phyloP scores from a whole-genome alignment of 2,329 filamentous ascomycete genomes.

The Penicillium sp. region DNA sequence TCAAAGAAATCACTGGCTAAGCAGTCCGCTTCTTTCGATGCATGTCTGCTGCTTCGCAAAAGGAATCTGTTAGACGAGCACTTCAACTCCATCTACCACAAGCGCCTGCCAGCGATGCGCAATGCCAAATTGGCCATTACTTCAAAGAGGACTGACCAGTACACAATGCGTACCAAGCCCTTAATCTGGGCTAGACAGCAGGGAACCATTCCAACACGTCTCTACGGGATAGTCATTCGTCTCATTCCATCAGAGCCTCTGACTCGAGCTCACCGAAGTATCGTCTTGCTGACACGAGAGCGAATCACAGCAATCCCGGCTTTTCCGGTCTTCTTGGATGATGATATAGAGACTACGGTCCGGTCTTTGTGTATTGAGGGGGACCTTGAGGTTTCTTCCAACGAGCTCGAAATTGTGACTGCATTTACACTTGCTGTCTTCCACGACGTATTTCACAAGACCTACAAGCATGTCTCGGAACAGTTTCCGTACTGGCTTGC shows the following conservation, averaged over 20 bases:
- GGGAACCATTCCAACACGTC: slow-evolving; percentile 47
- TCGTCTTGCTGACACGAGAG: slow-evolving; percentile 70
- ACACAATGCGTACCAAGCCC: slow-evolving; percentile 78
- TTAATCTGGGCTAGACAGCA: slow-evolving; percentile 62
- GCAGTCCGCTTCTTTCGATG: slow-evolving; percentile 83
- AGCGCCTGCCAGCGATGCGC: slow-evolving; percentile 74
- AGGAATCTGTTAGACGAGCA: slow-evolving; percentile 69
- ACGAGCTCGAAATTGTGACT: slow-evolving; percentile 58
- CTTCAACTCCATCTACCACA: slow-evolving; percentile 71
- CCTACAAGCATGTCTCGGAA: slow-evolving; percentile 62
- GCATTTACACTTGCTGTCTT: slow-evolving; percentile 75
- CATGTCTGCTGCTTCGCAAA: slow-evolving; percentile 68
- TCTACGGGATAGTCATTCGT: slow-evolving; percentile 64
- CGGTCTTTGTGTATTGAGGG: slow-evolving; percentile 48
- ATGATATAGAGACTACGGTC: slow-evolving; percentile 60
- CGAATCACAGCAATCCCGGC: slow-evolving; percentile 63
- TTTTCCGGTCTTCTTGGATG: slow-evolving; percentile 72
- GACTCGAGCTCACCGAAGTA: slow-evolving; percentile 58
- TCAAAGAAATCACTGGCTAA: slow-evolving; percentile 75
- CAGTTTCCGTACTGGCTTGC: slow-evolving; percentile 82
- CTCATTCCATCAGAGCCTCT: slow-evolving; percentile 59
- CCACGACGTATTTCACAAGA: slow-evolving; percentile 84
- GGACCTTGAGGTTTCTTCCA: slow-evolving; percentile 37
- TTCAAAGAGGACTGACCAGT: slow-evolving; percentile 70
- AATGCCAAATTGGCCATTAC: slow-evolving; percentile 83